A percentile compares a stretch with the other conserved stretches of the same genome.
Conservation (phyloP, 306 rosid genomes). For the Cicer yamashitae region DNA sequence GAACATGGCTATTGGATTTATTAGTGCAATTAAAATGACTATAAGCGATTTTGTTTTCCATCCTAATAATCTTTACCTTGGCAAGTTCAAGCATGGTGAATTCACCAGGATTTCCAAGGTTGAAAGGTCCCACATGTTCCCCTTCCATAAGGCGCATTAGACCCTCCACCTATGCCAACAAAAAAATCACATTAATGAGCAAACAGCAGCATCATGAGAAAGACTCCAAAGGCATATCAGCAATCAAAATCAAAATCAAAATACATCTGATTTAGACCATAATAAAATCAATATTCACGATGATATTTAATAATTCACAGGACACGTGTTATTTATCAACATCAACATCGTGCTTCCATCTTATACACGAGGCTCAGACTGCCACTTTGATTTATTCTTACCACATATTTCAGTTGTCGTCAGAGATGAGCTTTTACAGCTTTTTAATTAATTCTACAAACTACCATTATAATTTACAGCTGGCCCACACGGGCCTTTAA, state of each 20-base stretch:
- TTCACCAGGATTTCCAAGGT: conserved; percentile 98
- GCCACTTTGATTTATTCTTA: conserved; percentile 29
- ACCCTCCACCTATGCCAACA: conserved; percentile 82
- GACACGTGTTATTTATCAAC: conserved; percentile 36
- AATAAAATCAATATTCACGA: background rate
- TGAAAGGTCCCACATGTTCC: conserved; percentile 97
- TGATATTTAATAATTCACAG: conserved; percentile 20
- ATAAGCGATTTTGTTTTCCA: background rate
- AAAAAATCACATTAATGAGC: conserved; percentile 37
- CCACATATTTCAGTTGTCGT: conserved; percentile 25
- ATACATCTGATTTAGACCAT: conserved; percentile 7
- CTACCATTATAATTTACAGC: conserved; percentile 18
- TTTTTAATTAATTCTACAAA: conserved; percentile 13
- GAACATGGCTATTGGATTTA: conserved; percentile 9
- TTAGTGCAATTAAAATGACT: background rate
- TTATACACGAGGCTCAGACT: background rate
- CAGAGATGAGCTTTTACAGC: conserved; percentile 17
- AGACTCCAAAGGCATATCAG: conserved; percentile 20
- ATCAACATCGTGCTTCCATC: conserved; percentile 24
- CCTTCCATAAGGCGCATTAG: conserved; percentile 98
- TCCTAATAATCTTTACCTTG: conserved; percentile 57
- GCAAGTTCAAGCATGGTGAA: conserved; percentile 99
- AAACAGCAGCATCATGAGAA: conserved; percentile 30
- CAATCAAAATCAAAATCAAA: conserved; percentile 18
- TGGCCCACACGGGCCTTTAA: conserved; percentile 40